phyloP scores from a whole-genome alignment of 768 basidiomycete species.

The Tulasnella sp. region DNA sequence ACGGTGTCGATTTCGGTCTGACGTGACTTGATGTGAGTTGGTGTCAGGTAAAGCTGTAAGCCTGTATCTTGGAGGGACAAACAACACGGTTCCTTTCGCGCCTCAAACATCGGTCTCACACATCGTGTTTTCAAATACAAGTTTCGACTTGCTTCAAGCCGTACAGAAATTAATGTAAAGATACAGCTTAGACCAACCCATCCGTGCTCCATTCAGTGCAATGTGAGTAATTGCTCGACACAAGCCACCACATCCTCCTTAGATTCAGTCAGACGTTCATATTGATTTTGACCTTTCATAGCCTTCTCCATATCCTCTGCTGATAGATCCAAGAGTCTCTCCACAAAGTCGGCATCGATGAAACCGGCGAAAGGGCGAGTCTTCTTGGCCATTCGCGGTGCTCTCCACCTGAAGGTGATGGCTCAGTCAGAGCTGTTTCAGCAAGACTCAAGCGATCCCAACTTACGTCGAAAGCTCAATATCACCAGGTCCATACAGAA shows the following conservation, averaged over 20 bases:
- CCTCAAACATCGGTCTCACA: not conserved
- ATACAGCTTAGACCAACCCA: not conserved
- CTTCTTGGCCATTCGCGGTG: constrained; percentile 50
- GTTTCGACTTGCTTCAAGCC: not conserved
- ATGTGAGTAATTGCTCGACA: constrained; percentile 33
- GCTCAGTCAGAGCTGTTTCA: no score
- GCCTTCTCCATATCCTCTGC: constrained; percentile 39
- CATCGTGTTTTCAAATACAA: not conserved
- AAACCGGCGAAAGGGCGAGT: constrained; percentile 56
- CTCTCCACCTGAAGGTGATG: constrained; percentile 44
- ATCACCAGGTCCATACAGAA: constrained; percentile 42
- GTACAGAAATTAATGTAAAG: not conserved
- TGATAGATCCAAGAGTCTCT: constrained; percentile 42
- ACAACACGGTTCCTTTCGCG: no score
- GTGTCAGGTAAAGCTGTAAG: no score
- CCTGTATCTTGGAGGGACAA: no score
- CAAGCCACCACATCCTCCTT: constrained; percentile 30
- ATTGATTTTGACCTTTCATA: constrained; percentile 43
- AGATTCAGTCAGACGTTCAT: constrained; percentile 43
- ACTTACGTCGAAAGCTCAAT: constrained; percentile 50
- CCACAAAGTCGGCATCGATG: constrained; percentile 80
- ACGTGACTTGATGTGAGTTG: not conserved
- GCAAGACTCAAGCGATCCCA: not conserved
- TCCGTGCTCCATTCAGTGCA: constrained; percentile 22
- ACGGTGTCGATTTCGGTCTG: not conserved